Base-by-base conservation (phyloP, 2,329 filamentous ascomycete species). In the Phoma sp. region DNA sequence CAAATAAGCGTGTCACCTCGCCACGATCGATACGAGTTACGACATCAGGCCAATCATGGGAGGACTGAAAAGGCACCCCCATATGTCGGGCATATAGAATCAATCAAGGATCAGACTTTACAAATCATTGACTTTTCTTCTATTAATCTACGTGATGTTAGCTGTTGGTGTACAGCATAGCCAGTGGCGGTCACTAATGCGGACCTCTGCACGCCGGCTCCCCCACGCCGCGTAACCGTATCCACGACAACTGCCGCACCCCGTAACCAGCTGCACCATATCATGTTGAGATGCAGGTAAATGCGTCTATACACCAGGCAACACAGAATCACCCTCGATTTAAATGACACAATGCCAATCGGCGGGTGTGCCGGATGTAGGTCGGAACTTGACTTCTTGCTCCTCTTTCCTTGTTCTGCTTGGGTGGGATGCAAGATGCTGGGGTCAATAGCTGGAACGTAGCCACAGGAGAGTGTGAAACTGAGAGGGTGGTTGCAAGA, bases 1-100 rank as follows among this genome's bases (percentile, higher is more conserved):
- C 73, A 85, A 84, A 72, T 84, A 84, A 69, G 65, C 57, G 66
- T 54, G 51, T 60, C 55, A 54, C 53, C 41, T 39, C 53, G 46
- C 54, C 40, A 66, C 59, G 61, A 65, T 61, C 32, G 67, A 64
- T 55, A 64, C 54, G 63, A 67, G 50, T 67, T 47, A 68, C 60
- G 69, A 56, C 58, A 67, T 59, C 60, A 67, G 47, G 63, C 44
- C 55, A 64, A 64, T 55, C 29, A 51, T 61, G 65, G 56, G 63
- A 65, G 62, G 59, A 57, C 61, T 65, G 60, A 57, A 64, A 62
- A 61, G 61, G 51, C 51, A 63, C 43, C 54, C 60, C 58, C 59
- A 54, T 55, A 57, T 69, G 65, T 70, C 65, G 59, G 54, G 50
- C 51, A 68, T 63, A 45, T 66, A 67, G 57, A 49, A 64, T 64